These are phyloP conservation scores for Cordyceps pruinosa DNA, from an alignment of 2,329 filamentous ascomycete genomes.

Conservation along the genomic window DNA sequence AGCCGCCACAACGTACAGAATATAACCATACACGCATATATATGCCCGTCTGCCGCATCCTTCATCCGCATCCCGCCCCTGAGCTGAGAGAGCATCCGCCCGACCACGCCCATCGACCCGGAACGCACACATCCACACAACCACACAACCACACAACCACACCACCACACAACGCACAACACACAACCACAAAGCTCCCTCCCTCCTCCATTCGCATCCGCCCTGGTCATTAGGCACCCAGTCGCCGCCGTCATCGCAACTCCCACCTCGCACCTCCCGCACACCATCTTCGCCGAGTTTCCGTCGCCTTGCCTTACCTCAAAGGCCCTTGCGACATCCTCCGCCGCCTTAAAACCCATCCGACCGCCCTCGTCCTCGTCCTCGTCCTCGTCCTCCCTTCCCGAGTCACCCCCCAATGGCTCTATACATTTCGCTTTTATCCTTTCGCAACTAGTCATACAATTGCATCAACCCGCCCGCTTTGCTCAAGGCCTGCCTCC, in stretches of 20 bases:
- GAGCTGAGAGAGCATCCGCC: background rate
- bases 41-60: background rate
- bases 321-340: constrained; percentile 10
- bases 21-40: background rate
- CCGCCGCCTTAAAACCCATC: constrained; percentile 6
- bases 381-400: no score
- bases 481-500: background rate
- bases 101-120: background rate
- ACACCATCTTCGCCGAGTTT: constrained; percentile 1
- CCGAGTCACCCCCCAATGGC: background rate
- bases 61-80: background rate
- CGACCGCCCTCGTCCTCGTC: background rate
- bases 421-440: background rate
- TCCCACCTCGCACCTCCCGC: no score
- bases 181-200: background rate
- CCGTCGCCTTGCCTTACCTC: background rate
- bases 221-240: constrained; percentile 12
- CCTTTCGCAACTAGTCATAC: background rate
- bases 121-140: no score
- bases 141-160: no score
- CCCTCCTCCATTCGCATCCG: background rate
- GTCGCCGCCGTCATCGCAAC: constrained; percentile 12
- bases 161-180: background rate
- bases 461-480: background rate
- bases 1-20: background rate